Evolutionary conservation across 768 basidiomycete genomes (phyloP), one percentile per base, ranked within the genome.

Genomic region (Trametes elegans): DNA sequence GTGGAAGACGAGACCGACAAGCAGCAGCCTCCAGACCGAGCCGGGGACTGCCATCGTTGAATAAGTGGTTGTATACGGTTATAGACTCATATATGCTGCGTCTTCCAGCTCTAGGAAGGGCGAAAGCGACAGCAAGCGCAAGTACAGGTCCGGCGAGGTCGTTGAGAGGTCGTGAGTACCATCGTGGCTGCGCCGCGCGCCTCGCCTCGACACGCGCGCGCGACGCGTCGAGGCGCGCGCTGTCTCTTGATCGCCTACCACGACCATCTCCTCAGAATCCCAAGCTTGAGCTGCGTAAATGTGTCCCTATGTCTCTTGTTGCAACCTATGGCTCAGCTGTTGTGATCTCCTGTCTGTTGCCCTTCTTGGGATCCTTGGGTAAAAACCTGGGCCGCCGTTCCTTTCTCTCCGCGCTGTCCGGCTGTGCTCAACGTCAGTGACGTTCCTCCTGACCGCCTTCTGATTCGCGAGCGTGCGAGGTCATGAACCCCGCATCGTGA

Each of bases 1-100:
- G 65, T 93, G 90, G 64, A 92, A 91, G 34, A 85, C 64, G 32
- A 93, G 76, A 28, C 87, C 88, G 36, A 88, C 68, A n/a, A 80
- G 55, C 14, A 92, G 77, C 14, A 89, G 72, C 52, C 73, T 62
- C 39, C 60, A 56, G 24, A 63, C 54, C 31, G 58, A 50, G n/a
- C 35, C 36, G 16, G 41, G 23, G 10, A 45, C 38, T 10, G 57
- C 52, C 52, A 59, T 50, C 7, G 23, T 39, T 26, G 13, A 18
- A 3, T 26, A 38, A 19, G 31, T 5, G 29, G 24, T 14, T 27
- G 8, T 19, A 26, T 4, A 19, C 29, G 40, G 18, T 42, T 14
- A 43, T 16, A 35, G 6, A 10, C 3, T 38, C 53, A 54, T 54
- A 45, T 47, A 41, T 41, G 35, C 26, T 27, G n/a, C n/a, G n/a